These are phyloP conservation scores for Aspergillus niger DNA, from an alignment of 2,329 filamentous ascomycete genomes.

Conservation along the genomic window DNA sequence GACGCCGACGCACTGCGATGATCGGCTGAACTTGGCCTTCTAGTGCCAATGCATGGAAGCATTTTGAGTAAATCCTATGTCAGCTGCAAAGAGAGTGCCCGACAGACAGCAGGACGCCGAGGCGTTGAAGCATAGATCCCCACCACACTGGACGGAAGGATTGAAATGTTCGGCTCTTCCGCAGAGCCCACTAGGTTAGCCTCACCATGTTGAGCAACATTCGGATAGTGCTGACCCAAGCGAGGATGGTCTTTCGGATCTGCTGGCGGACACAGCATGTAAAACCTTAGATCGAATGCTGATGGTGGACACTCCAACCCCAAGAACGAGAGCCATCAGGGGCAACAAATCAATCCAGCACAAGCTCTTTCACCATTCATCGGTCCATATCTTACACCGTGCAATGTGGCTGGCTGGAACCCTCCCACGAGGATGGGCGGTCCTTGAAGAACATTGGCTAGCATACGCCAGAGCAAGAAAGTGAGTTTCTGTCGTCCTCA, in stretches of 20 bases:
- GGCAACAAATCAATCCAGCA: background rate
- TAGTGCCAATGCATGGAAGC: slow-evolving; percentile 2
- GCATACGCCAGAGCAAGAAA: background rate
- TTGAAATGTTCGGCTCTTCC: background rate
- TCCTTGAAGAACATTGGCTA: background rate
- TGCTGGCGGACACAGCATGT: background rate
- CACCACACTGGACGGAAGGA: background rate
- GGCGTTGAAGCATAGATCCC: background rate
- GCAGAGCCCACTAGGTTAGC: background rate
- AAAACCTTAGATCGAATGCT: background rate
- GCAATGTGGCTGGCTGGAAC: background rate
- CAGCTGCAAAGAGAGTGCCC: background rate
- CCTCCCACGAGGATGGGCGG: background rate
- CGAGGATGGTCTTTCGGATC: background rate
- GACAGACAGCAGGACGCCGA: background rate
- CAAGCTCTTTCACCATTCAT: background rate
- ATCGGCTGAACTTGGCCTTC: background rate
- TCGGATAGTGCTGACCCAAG: background rate
- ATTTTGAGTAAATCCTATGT: background rate
- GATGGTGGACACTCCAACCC: background rate
- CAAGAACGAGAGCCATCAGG: background rate
- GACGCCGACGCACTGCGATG: background rate
- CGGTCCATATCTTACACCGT: background rate
- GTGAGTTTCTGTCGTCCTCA: background rate
- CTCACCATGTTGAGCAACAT: background rate